A percentile compares a stretch with the other conserved stretches of the same genome.
These are phyloP conservation scores for Scleroderma bovista DNA, from an alignment of 768 basidiomycete genomes.

Conservation along the genomic window DNA sequence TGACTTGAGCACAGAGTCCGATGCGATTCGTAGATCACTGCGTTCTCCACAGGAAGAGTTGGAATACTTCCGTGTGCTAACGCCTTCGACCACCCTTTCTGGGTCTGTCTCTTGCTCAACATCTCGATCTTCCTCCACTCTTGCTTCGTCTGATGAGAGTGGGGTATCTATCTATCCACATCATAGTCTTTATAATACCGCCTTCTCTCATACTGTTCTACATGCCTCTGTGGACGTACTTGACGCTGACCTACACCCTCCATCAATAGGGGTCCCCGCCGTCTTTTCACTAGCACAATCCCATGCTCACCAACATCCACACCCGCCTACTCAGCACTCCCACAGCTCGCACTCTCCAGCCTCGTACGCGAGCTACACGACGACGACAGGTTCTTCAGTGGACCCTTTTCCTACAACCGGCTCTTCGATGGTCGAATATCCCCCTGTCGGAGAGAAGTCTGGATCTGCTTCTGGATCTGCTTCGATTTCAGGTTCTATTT, in stretches of 20 bases:
- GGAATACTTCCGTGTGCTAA: background rate
- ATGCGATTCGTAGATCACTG: background rate
- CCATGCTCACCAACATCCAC: background rate
- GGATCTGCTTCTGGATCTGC: background rate
- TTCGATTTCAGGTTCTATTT: background rate
- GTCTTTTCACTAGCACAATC: background rate
- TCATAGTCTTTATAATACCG: background rate
- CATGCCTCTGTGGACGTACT: background rate
- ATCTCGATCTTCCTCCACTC: background rate
- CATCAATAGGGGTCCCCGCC: background rate
- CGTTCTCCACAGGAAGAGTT: background rate
- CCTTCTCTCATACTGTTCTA: background rate
- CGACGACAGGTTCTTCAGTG: slow-evolving; percentile 9
- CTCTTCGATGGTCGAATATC: slow-evolving; percentile 8
- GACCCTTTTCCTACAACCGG: background rate
- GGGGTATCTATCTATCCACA: background rate
- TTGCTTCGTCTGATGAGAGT: background rate
- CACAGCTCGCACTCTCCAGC: slow-evolving; percentile 16
- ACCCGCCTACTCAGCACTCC: slow-evolving; percentile 12
- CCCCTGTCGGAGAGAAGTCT: background rate
- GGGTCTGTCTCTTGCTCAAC: background rate
- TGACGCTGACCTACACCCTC: background rate
- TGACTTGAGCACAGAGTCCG: background rate
- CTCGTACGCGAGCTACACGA: slow-evolving; percentile 19
- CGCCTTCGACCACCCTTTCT: background rate